Percentiles rank a stretch among this genome's conserved stretches.
Evolutionary conservation across 208 protist genomes (phyloP).

Genomic region (Leishmania major): DNA sequence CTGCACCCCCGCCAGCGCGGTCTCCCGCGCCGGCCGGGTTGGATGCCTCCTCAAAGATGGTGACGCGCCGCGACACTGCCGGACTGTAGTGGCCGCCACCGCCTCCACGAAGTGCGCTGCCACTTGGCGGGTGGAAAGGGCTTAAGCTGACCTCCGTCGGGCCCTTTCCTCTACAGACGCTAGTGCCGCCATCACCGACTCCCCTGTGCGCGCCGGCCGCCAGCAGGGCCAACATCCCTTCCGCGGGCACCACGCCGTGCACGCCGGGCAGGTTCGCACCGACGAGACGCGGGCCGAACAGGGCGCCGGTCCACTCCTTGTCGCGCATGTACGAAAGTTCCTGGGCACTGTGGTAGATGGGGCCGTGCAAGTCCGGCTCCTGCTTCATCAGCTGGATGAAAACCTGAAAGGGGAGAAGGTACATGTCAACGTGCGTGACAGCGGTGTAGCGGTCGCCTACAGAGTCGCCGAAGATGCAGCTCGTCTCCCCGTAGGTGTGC

Average conservation of each 20-base stretch:
- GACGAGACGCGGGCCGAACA: constrained; percentile 45
- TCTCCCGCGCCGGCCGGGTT: neutral
- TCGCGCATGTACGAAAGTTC: constrained; percentile 46
- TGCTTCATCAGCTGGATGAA: constrained; percentile 86
- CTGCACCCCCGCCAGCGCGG: constrained; percentile 1
- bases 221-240: constrained; percentile 22
- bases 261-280: constrained; percentile 21
- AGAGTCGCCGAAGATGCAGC: constrained; percentile 75
- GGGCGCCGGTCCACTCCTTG: constrained; percentile 45
- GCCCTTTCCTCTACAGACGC: neutral
- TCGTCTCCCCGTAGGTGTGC: constrained; percentile 80
- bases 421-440: constrained; percentile 78
- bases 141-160: neutral
- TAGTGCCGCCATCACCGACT: neutral
- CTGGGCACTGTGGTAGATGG: constrained; percentile 56
- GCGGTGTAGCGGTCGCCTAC: constrained; percentile 58
- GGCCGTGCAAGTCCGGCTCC: constrained; percentile 53
- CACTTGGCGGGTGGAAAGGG: neutral
- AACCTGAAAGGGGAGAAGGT: constrained; percentile 73
- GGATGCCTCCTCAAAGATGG: constrained; percentile 37
- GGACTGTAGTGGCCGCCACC: neutral
- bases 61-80: constrained; percentile 34
- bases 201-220: neutral
- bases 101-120: neutral
- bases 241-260: constrained; percentile 33